Evolutionary conservation across 2,329 filamentous ascomycete species (phyloP), one percentile per base, ranked within the genome.

Genomic region (Dactylonectria estremocensis): DNA sequence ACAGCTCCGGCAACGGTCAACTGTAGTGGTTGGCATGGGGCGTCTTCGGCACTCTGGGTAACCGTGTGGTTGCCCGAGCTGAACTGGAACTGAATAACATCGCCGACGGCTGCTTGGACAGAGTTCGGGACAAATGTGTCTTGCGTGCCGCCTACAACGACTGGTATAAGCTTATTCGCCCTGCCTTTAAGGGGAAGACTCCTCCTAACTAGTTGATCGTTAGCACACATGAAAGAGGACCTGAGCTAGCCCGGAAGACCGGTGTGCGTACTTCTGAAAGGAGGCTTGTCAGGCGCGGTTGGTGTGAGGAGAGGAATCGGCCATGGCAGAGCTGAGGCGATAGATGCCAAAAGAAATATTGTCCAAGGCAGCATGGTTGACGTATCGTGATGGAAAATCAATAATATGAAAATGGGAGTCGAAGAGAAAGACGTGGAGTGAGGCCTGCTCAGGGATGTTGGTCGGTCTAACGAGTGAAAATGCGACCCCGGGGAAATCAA

Each of bases 61-160:
- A 84, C 79, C 0, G 83, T 84, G 60, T 84, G 82, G 58, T 84
- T 84, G 5, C 81, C 80, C 24, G 77, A 79, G 64, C 80, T 82
- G 74, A 84, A 84, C 59, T 84, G 82, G 68, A 84, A 84, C 56
- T 81, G 77, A 1, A 84, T 75, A 10, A 81, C 73, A n/a, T 84
- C 82, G 37, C 81, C 81, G 1, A 78, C 73, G 0, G 75, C 69
- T 1, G 80, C 81, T 22, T 60, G 66, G 13, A 83, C 69, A 3
- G 74, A 61, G 54, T 83, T 83, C 1, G 81, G 81, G 2, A 82
- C 76, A 49, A 82, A 83, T 1, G 77, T 77, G 55, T 79, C 78
- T 59, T 82, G 80, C 5, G 75, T 40, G 13, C 80, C 80, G 6
- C 81, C 81, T 1, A 82, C 80, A 1, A 83, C 74, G 6, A 83